Conservation (phyloP, 768 basidiomycete genomes). For the Russula emetica region DNA sequence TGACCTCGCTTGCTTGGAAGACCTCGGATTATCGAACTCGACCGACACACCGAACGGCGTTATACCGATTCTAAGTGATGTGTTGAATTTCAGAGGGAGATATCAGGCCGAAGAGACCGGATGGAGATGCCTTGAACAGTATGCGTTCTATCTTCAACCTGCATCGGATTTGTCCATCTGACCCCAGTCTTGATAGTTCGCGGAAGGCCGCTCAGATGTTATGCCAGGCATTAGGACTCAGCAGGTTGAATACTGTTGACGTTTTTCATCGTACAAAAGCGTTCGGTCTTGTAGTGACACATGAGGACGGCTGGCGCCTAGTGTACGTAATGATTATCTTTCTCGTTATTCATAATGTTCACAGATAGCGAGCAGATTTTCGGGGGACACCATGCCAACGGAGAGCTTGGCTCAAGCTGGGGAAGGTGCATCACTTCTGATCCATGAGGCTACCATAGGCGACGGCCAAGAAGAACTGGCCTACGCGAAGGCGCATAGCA, state of each 20-base stretch:
- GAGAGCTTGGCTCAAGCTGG: slow-evolving; percentile 63
- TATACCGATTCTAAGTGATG: slow-evolving; percentile 42
- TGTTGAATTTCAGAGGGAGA: slow-evolving; percentile 9
- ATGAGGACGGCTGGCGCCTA: slow-evolving; percentile 26
- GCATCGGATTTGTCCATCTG: not conserved
- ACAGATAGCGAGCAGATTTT: slow-evolving; percentile 58
- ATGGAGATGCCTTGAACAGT: slow-evolving; percentile 16
- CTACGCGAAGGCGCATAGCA: slow-evolving; percentile 75
- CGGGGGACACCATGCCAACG: slow-evolving; percentile 85
- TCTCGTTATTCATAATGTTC: not conserved
- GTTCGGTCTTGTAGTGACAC: slow-evolving; percentile 22
- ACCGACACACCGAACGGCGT: slow-evolving; percentile 44
- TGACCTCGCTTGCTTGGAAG: slow-evolving; percentile 68
- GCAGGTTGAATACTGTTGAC: slow-evolving; percentile 19
- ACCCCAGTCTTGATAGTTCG: slow-evolving; percentile 14
- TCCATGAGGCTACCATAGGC: slow-evolving; percentile 92
- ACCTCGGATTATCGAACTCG: slow-evolving; percentile 53
- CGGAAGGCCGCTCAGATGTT: slow-evolving; percentile 21
- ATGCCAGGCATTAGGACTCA: slow-evolving; percentile 23
- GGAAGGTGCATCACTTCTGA: slow-evolving; percentile 66
- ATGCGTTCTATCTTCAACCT: not conserved
- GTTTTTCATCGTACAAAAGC: slow-evolving; percentile 27
- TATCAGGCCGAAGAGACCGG: not conserved
- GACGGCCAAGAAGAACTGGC: slow-evolving; percentile 79
- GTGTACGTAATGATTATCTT: slow-evolving; percentile 12